These are phyloP conservation scores for Ogataea wickerhamii DNA, from an alignment of 805 yeast species.

Conservation along the genomic window DNA sequence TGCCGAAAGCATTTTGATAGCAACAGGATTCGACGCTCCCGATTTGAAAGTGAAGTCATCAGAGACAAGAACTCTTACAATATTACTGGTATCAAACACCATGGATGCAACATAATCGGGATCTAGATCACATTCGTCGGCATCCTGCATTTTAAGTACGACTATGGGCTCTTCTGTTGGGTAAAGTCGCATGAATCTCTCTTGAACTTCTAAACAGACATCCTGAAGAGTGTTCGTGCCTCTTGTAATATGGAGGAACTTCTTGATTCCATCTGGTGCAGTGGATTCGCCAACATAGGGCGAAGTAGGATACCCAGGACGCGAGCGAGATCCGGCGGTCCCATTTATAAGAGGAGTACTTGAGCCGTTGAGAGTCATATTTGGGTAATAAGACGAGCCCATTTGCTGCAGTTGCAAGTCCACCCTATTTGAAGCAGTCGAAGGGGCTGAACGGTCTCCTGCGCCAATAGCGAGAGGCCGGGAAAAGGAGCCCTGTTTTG, in stretches of 20 bases:
- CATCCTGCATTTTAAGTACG: constrained; percentile 64
- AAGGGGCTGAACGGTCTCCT: constrained; percentile 5
- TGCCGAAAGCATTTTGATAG: constrained; percentile 3
- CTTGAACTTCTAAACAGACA: constrained; percentile 52
- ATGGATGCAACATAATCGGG: constrained; percentile 68
- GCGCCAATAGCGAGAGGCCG: not conserved
- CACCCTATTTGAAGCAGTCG: not conserved
- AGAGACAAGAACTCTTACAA: constrained; percentile 43
- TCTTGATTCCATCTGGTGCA: constrained; percentile 23
- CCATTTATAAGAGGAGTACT: constrained; percentile 26
- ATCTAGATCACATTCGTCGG: constrained; percentile 68
- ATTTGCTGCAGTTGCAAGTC: not conserved
- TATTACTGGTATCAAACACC: constrained; percentile 51
- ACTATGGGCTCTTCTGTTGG: constrained; percentile 56
- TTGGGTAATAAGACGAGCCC: constrained; percentile 12
- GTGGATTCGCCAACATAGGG: constrained; percentile 7
- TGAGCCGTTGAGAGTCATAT: constrained; percentile 21
- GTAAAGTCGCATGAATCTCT: constrained; percentile 57
- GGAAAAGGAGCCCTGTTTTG: constrained; percentile 1
- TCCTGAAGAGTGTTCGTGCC: constrained; percentile 43
- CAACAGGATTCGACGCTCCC: constrained; percentile 1
- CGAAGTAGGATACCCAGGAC: constrained; percentile 13
- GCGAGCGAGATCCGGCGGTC: constrained; percentile 4
- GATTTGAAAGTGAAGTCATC: constrained; percentile 31
- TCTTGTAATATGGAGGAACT: constrained; percentile 63